Percentiles rank a stretch among this genome's conserved stretches.
Evolutionary conservation across 495 filamentous ascomycete species (phyloP).

Genomic region (Parmelia sp.): DNA sequence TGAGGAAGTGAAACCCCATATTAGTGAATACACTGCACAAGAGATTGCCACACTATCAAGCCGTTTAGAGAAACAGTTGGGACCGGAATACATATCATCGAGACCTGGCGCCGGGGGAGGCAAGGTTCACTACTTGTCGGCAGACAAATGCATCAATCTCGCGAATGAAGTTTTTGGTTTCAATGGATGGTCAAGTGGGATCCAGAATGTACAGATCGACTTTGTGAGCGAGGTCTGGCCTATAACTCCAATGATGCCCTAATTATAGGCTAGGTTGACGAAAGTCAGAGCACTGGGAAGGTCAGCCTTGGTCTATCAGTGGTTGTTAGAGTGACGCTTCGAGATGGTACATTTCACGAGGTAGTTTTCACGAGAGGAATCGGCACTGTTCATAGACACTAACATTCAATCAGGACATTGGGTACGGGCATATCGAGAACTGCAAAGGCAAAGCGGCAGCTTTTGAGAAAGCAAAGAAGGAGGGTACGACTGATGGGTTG

Average conservation of each 20-base stretch:
- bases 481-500: constrained; percentile 88
- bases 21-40: constrained; percentile 75
- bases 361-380: constrained; percentile 28
- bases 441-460: constrained; percentile 88
- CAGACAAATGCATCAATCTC: constrained; percentile 89
- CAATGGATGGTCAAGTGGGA: constrained; percentile 92
- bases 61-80: constrained; percentile 86
- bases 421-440: constrained; percentile 93
- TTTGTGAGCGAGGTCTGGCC: constrained; percentile 51
- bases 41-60: constrained; percentile 85
- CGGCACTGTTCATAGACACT: background rate
- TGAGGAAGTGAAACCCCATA: constrained; percentile 57
- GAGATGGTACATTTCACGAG: constrained; percentile 91
- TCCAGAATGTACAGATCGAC: constrained; percentile 84
- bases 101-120: constrained; percentile 71
- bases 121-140: constrained; percentile 84
- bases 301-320: constrained; percentile 79
- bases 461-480: constrained; percentile 97
- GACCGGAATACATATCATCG: constrained; percentile 89
- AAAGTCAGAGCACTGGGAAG: constrained; percentile 55
- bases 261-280: constrained; percentile 49
- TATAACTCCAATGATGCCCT: background rate
- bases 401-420: constrained; percentile 62
- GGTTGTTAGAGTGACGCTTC: constrained; percentile 78
- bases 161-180: constrained; percentile 99